Evolutionary conservation across 2,329 filamentous ascomycete species (phyloP).

Genomic region (Alternaria conjuncta): DNA sequence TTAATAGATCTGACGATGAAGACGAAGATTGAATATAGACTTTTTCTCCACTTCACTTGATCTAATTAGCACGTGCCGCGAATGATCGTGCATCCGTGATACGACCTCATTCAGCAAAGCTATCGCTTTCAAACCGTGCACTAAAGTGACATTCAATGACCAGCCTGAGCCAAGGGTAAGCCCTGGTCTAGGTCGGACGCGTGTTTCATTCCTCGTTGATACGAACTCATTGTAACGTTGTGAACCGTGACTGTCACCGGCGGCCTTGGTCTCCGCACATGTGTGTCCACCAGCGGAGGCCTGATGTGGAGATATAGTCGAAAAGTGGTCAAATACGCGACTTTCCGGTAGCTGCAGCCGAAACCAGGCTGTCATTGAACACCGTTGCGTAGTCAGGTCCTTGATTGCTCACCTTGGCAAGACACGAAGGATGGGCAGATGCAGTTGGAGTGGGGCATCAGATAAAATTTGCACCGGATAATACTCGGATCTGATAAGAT

Average conservation of each 20-base stretch:
- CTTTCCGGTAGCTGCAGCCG: not conserved
- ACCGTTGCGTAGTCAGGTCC: not conserved
- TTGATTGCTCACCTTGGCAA: not conserved
- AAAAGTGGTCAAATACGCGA: not conserved
- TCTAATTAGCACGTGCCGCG: not conserved
- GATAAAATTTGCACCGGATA: conserved; percentile 17
- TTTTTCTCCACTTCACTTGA: not conserved
- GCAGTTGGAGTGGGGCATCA: conserved; percentile 8
- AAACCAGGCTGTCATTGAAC: not conserved
- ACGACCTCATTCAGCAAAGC: not conserved
- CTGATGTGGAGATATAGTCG: not conserved
- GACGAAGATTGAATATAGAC: conserved; percentile 3
- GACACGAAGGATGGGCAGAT: not conserved
- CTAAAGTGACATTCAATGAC: too few species aligned
- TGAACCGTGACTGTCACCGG: not conserved
- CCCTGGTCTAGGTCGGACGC: too few species aligned
- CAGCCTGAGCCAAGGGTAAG: too few species aligned
- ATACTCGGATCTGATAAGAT: conserved; percentile 16
- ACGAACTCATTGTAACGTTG: not conserved
- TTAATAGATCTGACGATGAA: not conserved
- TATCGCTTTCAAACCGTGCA: too few species aligned
- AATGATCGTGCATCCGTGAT: not conserved
- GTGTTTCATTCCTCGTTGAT: not conserved
- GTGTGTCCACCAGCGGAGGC: not conserved
- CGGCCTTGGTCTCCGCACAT: not conserved